phyloP scores from a whole-genome alignment of 2,329 filamentous ascomycete species.

The Elsinoe australis region DNA sequence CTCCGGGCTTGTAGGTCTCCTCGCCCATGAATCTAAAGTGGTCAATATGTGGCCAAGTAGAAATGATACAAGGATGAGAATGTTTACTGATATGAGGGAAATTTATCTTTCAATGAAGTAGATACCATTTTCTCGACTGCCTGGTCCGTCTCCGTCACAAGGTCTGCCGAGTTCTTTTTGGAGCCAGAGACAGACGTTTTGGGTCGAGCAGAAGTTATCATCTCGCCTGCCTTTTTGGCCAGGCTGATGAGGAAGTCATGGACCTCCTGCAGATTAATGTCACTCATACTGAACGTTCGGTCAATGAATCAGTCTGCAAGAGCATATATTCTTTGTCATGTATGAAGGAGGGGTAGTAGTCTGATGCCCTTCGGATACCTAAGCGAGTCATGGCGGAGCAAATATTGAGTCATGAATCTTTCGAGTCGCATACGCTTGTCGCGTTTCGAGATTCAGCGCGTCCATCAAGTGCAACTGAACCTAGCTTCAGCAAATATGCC shows the following conservation, averaged over 20 bases:
- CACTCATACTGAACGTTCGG: constrained; percentile 18
- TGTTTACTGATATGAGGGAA: constrained; percentile 46
- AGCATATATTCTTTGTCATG: too few species aligned
- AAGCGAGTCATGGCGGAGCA: constrained; percentile 13
- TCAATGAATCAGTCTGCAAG: too few species aligned
- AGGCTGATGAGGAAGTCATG: constrained; percentile 42
- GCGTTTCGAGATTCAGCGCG: constrained; percentile 13
- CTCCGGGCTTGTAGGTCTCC: constrained; percentile 65
- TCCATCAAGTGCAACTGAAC: too few species aligned
- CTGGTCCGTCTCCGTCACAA: constrained; percentile 57
- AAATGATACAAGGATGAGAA: not conserved
- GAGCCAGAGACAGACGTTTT: constrained; percentile 35
- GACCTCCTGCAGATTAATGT: constrained; percentile 39
- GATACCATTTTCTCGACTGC: constrained; percentile 54
- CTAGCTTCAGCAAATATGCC: constrained; percentile 31
- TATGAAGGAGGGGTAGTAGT: not conserved
- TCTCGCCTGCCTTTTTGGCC: constrained; percentile 39
- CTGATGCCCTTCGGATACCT: too few species aligned
- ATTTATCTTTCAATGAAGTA: constrained; percentile 42
- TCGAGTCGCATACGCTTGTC: not conserved
- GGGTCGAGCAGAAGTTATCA: constrained; percentile 40
- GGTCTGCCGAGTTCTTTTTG: constrained; percentile 51
- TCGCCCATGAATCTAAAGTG: constrained; percentile 58
- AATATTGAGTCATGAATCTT: not conserved
- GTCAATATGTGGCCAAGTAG: constrained; percentile 3